These are phyloP conservation scores for Coccomyxa subellipsoidea DNA, from an alignment of 163 green algal species.

Conservation along the genomic window DNA sequence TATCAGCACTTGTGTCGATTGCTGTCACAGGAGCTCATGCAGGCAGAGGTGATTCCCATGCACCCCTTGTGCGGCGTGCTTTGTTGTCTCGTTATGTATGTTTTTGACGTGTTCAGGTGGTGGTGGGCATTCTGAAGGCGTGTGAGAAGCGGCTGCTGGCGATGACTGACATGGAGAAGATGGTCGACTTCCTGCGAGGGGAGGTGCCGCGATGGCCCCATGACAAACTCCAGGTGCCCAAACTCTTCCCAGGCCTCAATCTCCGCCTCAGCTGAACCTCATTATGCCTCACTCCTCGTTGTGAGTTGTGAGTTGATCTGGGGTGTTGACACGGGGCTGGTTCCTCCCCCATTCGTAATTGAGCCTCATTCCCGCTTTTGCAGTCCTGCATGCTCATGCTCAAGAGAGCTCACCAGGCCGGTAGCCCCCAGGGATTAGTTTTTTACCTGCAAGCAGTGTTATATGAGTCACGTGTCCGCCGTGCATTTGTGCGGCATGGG, in stretches of 20 bases:
- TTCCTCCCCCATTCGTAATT: no score
- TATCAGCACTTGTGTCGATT: no score
- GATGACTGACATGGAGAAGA: constrained; percentile 53
- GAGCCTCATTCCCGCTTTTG: no score
- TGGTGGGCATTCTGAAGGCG: constrained; percentile 32
- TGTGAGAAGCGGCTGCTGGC: constrained; percentile 35
- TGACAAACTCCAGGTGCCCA: constrained; percentile 35
- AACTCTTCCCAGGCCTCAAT: not conserved
- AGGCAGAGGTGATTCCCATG: no score
- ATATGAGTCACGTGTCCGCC: no score
- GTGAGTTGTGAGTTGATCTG: not conserved
- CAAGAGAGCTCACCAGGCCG: no score
- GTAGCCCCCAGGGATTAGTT: no score
- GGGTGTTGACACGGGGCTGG: not conserved
- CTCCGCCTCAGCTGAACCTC: not conserved
- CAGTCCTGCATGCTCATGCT: no score
- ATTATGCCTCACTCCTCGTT: not conserved
- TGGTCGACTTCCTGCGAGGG: constrained; percentile 43
- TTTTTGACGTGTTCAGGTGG: constrained; percentile 37
- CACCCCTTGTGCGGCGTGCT: not conserved
- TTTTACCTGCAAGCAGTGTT: no score
- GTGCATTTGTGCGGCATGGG: no score
- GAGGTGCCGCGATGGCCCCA: constrained; percentile 27
- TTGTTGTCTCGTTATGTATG: not conserved
- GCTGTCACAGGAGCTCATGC: no score